Evolutionary conservation across 331 rosid genomes (phyloP).

Genomic region (Pyracantha coccinea): DNA sequence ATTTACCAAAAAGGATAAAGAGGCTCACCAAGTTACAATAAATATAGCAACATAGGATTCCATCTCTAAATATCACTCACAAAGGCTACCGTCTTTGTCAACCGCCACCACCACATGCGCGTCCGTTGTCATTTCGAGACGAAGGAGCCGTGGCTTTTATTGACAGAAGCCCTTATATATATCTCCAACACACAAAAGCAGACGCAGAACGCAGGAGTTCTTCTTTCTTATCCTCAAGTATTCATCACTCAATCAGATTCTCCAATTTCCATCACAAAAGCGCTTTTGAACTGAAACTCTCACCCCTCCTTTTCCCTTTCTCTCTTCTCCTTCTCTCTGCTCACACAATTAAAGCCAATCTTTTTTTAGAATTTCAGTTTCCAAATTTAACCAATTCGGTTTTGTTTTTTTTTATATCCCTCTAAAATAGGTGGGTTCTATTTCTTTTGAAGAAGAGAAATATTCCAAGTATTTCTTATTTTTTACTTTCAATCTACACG

Average conservation of each 20-base stretch:
- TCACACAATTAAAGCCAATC: not conserved
- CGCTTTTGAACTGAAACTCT: not conserved
- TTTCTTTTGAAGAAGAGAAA: not conserved
- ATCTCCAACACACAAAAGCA: not conserved
- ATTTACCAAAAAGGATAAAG: not conserved
- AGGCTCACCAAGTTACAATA: not conserved
- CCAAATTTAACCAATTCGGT: not conserved
- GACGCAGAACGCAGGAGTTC: not conserved
- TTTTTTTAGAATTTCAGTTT: slow-evolving; percentile 1
- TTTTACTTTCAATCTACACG: not conserved
- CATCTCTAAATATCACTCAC: not conserved
- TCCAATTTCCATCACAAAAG: not conserved
- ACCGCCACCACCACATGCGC: not conserved
- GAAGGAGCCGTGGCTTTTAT: not conserved
- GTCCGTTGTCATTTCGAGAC: not conserved
- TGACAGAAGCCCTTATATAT: not conserved
- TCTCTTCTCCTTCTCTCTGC: not conserved
- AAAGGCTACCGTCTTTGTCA: not conserved
- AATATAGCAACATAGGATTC: not conserved
- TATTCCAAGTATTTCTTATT: not conserved
- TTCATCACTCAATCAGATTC: not conserved
- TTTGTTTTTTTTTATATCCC: too few species aligned
- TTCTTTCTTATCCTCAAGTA: not conserved
- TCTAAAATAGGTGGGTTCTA: not conserved
- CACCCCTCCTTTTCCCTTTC: fast-evolving